Percentiles rank a stretch among this genome's conserved stretches.
These are phyloP conservation scores for Paecilomyces formosus DNA, from an alignment of 2,329 filamentous ascomycete genomes.

Conservation along the genomic window DNA sequence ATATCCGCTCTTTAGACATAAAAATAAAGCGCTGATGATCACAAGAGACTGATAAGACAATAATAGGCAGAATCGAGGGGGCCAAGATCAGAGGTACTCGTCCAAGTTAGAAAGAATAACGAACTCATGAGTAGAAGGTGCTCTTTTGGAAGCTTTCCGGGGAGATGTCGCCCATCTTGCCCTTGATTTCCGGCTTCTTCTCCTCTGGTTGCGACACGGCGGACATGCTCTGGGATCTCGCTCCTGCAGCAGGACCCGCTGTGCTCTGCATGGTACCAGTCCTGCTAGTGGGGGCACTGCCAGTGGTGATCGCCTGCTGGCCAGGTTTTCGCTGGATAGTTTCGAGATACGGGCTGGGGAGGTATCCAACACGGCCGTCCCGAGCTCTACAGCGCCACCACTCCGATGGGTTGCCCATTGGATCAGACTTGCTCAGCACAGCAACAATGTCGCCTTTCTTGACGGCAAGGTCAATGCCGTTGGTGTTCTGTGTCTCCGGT, in stretches of 20 bases:
- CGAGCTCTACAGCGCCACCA: constrained; percentile 95
- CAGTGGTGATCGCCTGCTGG: constrained; percentile 37
- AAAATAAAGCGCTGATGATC: neutral
- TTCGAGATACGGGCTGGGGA: constrained; percentile 86
- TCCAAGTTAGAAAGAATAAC: constrained; percentile 14
- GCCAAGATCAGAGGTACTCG: neutral
- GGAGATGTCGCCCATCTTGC: constrained; percentile 57
- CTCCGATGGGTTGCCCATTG: constrained; percentile 82
- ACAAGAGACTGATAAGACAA: neutral
- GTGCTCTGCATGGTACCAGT: constrained; percentile 46
- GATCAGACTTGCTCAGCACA: constrained; percentile 85
- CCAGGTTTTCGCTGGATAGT: constrained; percentile 52
- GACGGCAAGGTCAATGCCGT: constrained; percentile 80
- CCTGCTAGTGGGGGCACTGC: constrained; percentile 38
- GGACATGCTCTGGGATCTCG: constrained; percentile 24
- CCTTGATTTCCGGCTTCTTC: constrained; percentile 45
- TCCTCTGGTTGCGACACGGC: constrained; percentile 16
- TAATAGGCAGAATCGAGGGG: neutral
- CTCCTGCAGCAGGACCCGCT: constrained; percentile 8
- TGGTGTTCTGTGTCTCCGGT: constrained; percentile 57
- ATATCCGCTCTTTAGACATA: neutral
- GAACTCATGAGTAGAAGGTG: constrained; percentile 55
- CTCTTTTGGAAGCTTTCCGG: constrained; percentile 67
- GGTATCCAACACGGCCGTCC: constrained; percentile 83
- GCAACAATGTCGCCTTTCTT: constrained; percentile 95